Evolutionary conservation across 768 basidiomycete species (phyloP).

Genomic region (Dentipellis fragilis): DNA sequence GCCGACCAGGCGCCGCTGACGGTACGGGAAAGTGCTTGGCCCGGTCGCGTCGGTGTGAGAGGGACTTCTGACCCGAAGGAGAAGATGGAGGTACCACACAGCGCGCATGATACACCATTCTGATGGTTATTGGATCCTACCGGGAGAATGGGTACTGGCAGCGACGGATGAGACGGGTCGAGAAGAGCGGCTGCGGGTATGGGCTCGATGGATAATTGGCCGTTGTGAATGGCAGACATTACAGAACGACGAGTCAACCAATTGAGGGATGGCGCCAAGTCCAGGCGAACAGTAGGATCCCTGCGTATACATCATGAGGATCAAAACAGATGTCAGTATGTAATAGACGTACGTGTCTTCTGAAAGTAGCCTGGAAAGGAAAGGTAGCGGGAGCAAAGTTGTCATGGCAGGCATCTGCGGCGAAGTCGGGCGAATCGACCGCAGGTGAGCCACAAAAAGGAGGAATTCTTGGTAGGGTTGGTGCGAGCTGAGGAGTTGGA

Average conservation of each 20-base stretch:
- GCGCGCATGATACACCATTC: conserved; percentile 60
- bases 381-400: conserved; percentile 68
- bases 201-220: conserved; percentile 85
- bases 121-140: conserved; percentile 26
- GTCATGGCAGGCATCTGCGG: conserved; percentile 56
- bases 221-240: conserved; percentile 73
- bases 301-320: conserved; percentile 28
- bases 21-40: conserved; percentile 16
- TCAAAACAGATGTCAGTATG: conserved; percentile 9
- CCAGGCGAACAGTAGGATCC: conserved; percentile 87
- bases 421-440: conserved; percentile 54
- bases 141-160: conserved; percentile 24
- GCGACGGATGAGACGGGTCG: conserved; percentile 33
- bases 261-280: conserved; percentile 87
- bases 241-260: conserved; percentile 89
- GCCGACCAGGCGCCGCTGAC: conserved; percentile 39
- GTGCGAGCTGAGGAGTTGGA: conserved; percentile 55
- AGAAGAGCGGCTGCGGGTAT: conserved; percentile 53
- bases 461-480: conserved; percentile 74
- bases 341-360: conserved; percentile 77
- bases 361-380: conserved; percentile 58
- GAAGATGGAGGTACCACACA: conserved; percentile 62
- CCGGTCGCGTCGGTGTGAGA: conserved; percentile 26
- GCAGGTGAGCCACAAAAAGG: conserved; percentile 67
- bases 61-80: conserved; percentile 20